These are phyloP conservation scores for Amylostereum areolatum DNA, from an alignment of 1,284 basidiomycete genomes.

Conservation along the genomic window DNA sequence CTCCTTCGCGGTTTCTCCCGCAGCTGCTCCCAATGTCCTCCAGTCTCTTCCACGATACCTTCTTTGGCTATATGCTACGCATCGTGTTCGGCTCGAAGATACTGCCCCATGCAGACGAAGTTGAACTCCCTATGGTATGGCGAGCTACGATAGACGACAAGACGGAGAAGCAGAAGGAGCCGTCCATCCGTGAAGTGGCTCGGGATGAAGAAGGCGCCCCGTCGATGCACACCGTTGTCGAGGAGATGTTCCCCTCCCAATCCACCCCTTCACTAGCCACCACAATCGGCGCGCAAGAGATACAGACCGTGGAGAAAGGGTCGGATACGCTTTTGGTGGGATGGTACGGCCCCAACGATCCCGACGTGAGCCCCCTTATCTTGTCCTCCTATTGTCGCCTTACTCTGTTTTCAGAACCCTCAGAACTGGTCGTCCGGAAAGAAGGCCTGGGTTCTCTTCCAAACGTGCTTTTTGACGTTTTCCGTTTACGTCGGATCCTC, in stretches of 20 bases:
- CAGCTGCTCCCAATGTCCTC: too few species aligned
- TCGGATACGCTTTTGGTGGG: constrained; percentile 12
- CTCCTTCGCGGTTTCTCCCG: too few species aligned
- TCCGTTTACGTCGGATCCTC: constrained; percentile 39
- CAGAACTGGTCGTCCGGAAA: constrained; percentile 9
- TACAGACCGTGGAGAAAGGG: constrained; percentile 5
- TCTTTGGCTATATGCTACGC: constrained; percentile 8
- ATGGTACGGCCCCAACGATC: constrained; percentile 25
- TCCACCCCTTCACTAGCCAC: neutral
- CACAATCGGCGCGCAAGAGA: neutral
- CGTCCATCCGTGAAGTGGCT: neutral
- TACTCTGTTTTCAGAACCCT: constrained; percentile 9
- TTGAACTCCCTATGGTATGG: constrained; percentile 2
- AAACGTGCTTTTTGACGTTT: constrained; percentile 53
- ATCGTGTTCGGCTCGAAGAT: constrained; percentile 5
- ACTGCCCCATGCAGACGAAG: constrained; percentile 6
- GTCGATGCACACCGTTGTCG: neutral
- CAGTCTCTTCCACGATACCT: constrained; percentile 4
- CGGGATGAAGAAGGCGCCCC: neutral
- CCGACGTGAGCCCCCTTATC: constrained; percentile 16
- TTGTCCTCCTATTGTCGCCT: neutral
- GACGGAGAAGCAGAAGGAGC: neutral
- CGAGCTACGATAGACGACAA: constrained; percentile 3
- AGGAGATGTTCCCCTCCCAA: neutral
- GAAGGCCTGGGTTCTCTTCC: constrained; percentile 33